Percentiles rank a stretch among this genome's conserved stretches.
These are phyloP conservation scores for Leishmania mexicana DNA, from an alignment of 208 protist genomes.

Conservation along the genomic window DNA sequence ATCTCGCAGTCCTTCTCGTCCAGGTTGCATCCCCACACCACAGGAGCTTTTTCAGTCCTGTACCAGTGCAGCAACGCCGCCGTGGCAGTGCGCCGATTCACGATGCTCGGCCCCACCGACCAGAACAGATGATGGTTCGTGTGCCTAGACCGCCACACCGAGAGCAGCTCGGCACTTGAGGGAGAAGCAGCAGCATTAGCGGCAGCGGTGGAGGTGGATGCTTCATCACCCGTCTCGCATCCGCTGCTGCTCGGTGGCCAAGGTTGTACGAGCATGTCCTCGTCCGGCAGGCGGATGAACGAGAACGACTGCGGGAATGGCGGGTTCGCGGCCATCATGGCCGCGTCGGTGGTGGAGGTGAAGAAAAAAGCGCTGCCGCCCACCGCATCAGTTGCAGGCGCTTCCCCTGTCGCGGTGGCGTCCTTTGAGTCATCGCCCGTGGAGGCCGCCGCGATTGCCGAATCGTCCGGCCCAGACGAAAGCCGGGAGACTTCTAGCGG, in stretches of 20 bases:
- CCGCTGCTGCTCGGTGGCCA: conserved; percentile 33
- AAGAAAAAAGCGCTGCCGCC: neutral
- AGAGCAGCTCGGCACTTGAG: conserved; percentile 1
- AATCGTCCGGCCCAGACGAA: neutral
- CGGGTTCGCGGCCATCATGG: neutral
- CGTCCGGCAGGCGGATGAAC: conserved; percentile 39
- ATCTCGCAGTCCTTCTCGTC: conserved; percentile 19
- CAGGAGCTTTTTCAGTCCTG: neutral
- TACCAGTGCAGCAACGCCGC: conserved; percentile 34
- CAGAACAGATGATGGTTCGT: conserved; percentile 36
- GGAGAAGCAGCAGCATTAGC: neutral
- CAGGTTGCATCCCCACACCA: conserved; percentile 23
- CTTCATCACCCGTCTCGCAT: neutral
- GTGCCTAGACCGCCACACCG: conserved; percentile 12
- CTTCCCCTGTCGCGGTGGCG: neutral
- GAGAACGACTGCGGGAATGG: conserved; percentile 5
- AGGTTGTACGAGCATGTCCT: conserved; percentile 45
- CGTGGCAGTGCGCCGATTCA: conserved; percentile 35
- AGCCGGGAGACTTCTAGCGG: conserved; percentile 41
- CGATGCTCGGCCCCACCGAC: conserved; percentile 26
- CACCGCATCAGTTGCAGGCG: neutral
- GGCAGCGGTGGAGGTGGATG: neutral
- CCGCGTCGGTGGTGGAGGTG: neutral
- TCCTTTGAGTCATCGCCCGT: neutral
- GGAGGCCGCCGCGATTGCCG: neutral